Conservation (phyloP, 345 rosid species). For the Trapa incisa region DNA sequence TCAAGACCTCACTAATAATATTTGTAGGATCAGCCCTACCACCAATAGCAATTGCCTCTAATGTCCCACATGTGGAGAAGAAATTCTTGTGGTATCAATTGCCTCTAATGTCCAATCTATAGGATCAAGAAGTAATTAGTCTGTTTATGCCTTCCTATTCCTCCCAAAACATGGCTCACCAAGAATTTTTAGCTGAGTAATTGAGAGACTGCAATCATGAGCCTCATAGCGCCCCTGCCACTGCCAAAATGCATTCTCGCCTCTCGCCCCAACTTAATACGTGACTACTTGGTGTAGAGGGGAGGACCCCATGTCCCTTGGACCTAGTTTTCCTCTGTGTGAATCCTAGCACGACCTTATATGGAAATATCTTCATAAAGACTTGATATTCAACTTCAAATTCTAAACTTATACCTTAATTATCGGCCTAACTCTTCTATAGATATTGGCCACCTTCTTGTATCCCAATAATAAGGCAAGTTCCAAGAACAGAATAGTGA, state of each 20-base stretch:
- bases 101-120: conserved; percentile 30
- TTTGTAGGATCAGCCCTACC: conserved; percentile 74
- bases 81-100: conserved; percentile 27
- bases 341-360: too few relatives aligned
- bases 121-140: conserved; percentile 51
- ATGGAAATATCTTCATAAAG: too few relatives aligned
- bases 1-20: conserved; percentile 69
- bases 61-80: conserved; percentile 83
- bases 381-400: too few relatives aligned
- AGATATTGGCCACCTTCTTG: conserved; percentile 11
- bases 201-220: conserved; percentile 21
- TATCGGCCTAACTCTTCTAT: too few relatives aligned
- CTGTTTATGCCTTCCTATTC: conserved; percentile 76
- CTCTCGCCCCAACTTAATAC: too few relatives aligned
- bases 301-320: too few relatives aligned
- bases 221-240: conserved; percentile 48
- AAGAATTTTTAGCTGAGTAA: conserved; percentile 24
- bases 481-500: conserved; percentile 22
- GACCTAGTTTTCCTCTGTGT: too few relatives aligned
- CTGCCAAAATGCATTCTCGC: conserved; percentile 17
- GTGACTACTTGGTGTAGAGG: too few relatives aligned
- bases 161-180: conserved; percentile 89
- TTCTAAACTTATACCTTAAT: too few relatives aligned
- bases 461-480: conserved; percentile 29
- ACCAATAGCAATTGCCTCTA: conserved; percentile 69